These are phyloP conservation scores for Chlamydomonas sp. DNA, from an alignment of 139 green algal species.

Conservation along the genomic window DNA sequence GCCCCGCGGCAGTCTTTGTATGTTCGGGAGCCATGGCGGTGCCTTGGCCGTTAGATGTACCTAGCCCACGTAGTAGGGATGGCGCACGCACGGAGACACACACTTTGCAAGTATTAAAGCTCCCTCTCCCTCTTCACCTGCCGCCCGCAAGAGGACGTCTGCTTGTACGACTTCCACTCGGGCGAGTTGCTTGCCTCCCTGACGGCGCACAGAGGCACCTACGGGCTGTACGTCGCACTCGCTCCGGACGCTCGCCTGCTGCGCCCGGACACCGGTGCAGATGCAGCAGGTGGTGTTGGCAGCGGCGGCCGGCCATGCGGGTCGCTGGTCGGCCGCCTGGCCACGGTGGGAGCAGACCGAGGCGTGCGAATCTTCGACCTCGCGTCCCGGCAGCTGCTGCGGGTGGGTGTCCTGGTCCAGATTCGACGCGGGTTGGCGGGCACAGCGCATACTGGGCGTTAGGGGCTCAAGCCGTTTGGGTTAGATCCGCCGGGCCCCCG, in stretches of 20 bases:
- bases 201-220: background rate
- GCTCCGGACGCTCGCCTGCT: background rate
- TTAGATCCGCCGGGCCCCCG: too few relatives aligned
- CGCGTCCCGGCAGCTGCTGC: background rate
- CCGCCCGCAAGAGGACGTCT: background rate
- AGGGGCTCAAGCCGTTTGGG: too few relatives aligned
- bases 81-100: too few relatives aligned
- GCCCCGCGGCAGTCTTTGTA: too few relatives aligned
- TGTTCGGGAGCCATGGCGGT: too few relatives aligned
- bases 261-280: background rate
- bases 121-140: background rate
- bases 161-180: background rate
- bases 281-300: background rate
- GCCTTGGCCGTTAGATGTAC: too few relatives aligned
- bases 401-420: background rate
- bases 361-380: constrained; percentile 2
- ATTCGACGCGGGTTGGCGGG: too few relatives aligned
- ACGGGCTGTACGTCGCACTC: background rate
- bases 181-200: background rate
- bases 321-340: background rate
- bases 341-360: background rate
- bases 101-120: too few relatives aligned
- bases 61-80: too few relatives aligned
- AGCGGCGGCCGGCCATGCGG: background rate
- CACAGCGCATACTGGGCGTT: too few relatives aligned